Evolutionary conservation across 768 basidiomycete genomes (phyloP).

Genomic region (Leccinum subtestaceum): DNA sequence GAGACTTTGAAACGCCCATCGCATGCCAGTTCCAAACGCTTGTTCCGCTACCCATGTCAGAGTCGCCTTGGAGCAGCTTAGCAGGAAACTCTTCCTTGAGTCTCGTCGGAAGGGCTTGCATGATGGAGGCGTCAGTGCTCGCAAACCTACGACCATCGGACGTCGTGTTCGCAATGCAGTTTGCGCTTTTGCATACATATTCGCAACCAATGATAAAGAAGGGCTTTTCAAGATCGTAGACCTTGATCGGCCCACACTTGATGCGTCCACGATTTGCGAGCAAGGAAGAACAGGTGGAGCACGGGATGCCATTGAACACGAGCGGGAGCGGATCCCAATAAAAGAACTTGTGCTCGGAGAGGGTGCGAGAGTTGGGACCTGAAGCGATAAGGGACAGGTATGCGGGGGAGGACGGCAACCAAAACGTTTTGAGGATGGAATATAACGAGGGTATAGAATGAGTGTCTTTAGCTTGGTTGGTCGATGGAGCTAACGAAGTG

Average conservation of each 20-base stretch:
- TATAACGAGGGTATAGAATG: constrained; percentile 68
- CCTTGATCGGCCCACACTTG: constrained; percentile 68
- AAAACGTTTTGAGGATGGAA: constrained; percentile 77
- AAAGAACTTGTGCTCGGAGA: constrained; percentile 75
- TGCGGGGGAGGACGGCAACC: constrained; percentile 75
- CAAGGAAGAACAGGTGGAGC: constrained; percentile 59
- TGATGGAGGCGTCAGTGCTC: constrained; percentile 68
- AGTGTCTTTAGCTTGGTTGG: constrained; percentile 39
- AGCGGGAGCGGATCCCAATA: constrained; percentile 86
- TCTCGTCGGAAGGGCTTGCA: constrained; percentile 63
- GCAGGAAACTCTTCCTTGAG: constrained; percentile 77
- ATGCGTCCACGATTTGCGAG: constrained; percentile 71
- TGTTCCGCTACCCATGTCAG: constrained; percentile 54
- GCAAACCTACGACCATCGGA: constrained; percentile 64
- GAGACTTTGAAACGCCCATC: constrained; percentile 62
- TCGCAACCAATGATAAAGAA: constrained; percentile 87
- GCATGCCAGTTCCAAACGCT: constrained; percentile 78
- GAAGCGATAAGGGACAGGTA: constrained; percentile 78
- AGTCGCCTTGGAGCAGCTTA: constrained; percentile 51
- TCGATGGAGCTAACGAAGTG: constrained; percentile 54
- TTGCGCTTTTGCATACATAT: constrained; percentile 58
- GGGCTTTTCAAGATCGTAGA: constrained; percentile 75
- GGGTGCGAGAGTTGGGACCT: constrained; percentile 60
- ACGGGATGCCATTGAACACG: constrained; percentile 78
- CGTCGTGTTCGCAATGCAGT: constrained; percentile 43